A percentile compares a stretch with the other conserved stretches of the same genome.
These are phyloP conservation scores for Neodidymelliopsis sp. DNA, from an alignment of 2,329 filamentous ascomycete species.

Conservation along the genomic window DNA sequence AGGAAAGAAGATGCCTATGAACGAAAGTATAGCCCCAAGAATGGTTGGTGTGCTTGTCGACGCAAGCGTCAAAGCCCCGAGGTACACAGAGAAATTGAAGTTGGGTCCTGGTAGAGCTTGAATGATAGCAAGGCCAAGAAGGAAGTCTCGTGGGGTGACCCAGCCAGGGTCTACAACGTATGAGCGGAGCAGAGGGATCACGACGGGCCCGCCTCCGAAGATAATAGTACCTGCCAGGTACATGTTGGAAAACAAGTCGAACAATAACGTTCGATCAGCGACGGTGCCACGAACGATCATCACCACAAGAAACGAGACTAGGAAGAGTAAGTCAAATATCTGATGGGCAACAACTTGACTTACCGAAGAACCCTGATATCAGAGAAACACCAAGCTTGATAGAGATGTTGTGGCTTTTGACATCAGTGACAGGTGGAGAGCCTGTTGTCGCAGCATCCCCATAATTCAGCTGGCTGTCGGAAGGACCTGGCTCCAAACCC, in stretches of 20 bases:
- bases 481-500: slow-evolving; percentile 7
- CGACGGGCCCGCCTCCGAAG: slow-evolving; percentile 56
- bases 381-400: slow-evolving; percentile 49
- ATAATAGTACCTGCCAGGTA: slow-evolving; percentile 73
- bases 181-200: slow-evolving; percentile 53
- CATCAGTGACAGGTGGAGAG: slow-evolving; percentile 26
- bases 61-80: slow-evolving; percentile 50
- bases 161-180: slow-evolving; percentile 71
- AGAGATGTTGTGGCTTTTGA: slow-evolving; percentile 45
- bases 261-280: slow-evolving; percentile 55
- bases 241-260: slow-evolving; percentile 73
- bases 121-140: slow-evolving; percentile 75
- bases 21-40: slow-evolving; percentile 49
- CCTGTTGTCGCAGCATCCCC: slow-evolving; percentile 1
- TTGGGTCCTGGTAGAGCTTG: slow-evolving; percentile 73
- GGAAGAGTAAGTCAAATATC: slow-evolving; percentile 3
- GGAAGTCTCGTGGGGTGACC: slow-evolving; percentile 74
- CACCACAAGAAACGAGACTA: slow-evolving; percentile 63
- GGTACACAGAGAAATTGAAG: slow-evolving; percentile 61
- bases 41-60: slow-evolving; percentile 35
- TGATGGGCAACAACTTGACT: slow-evolving; percentile 7
- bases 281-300: slow-evolving; percentile 59
- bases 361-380: slow-evolving; percentile 59
- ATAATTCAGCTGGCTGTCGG: slow-evolving; percentile 8
- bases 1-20: slow-evolving; percentile 52